phyloP scores from a whole-genome alignment of 768 basidiomycete genomes.

The Russula griseocarnosa region DNA sequence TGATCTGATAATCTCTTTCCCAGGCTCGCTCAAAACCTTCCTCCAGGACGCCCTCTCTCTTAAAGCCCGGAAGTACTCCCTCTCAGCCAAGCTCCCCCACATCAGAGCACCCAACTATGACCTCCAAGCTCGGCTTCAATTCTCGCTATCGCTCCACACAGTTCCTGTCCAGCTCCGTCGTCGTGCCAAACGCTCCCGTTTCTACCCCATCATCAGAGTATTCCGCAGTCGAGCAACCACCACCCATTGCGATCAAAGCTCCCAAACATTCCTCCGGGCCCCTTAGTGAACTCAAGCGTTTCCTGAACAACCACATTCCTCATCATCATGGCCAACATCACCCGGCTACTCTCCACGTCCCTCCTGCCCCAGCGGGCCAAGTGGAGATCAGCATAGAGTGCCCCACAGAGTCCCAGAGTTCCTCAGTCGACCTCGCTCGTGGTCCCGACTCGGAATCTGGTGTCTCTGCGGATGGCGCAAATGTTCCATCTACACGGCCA shows the following conservation, averaged over 20 bases:
- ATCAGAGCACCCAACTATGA: slow-evolving; percentile 33
- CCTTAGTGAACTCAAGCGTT: slow-evolving; percentile 89
- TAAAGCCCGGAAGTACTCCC: slow-evolving; percentile 13
- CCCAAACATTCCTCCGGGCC: slow-evolving; percentile 56
- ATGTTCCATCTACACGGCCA: slow-evolving; percentile 29
- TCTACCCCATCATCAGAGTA: slow-evolving; percentile 25
- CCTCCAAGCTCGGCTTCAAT: slow-evolving; percentile 27
- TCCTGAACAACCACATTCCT: slow-evolving; percentile 88
- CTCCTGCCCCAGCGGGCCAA: slow-evolving; percentile 30
- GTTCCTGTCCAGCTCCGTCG: slow-evolving; percentile 29
- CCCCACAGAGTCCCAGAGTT: slow-evolving; percentile 35
- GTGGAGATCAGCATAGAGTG: slow-evolving; percentile 33
- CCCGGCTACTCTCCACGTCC: slow-evolving; percentile 29
- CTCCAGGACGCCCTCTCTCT: slow-evolving; percentile 19
- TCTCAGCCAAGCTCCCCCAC: slow-evolving; percentile 31
- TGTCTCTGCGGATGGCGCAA: slow-evolving; percentile 34
- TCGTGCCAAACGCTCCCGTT: slow-evolving; percentile 28
- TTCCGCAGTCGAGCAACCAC: slow-evolving; percentile 19
- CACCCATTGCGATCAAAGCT: slow-evolving; percentile 26
- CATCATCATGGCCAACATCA: slow-evolving; percentile 42
- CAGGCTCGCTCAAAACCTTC: slow-evolving; percentile 20
- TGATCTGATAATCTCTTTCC: slow-evolving; percentile 22
- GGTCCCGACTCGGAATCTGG: slow-evolving; percentile 39
- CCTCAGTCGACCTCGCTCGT: slow-evolving; percentile 37
- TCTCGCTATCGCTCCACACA: slow-evolving; percentile 29